Base-by-base conservation (phyloP, 1,284 basidiomycete species). In the Trametes pubescens region DNA sequence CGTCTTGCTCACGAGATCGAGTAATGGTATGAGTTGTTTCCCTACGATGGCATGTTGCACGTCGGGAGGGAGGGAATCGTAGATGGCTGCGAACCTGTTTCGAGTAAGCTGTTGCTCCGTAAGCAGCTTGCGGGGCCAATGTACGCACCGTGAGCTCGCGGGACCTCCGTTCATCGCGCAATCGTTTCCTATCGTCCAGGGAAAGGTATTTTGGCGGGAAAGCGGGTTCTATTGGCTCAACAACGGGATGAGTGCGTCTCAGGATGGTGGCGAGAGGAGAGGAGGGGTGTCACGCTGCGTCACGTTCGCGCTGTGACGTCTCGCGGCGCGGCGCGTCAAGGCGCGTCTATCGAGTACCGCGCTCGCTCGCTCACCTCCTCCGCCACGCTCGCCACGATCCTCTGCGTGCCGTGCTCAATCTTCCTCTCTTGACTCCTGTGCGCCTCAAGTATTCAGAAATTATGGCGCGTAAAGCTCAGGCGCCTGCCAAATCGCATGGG, bases 1-100 rank as follows among this genome's bases (percentile, higher is more conserved):
- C n/a, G 47, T 38, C 52, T 68, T 65, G 37, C 68, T 66, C 7
- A 67, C 65, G 13, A 61, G 59, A 49, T 74, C 69, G 4, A 75
- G 69, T 18, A 77, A 63, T 11, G 74, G 76, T n/a, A 74, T 69
- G 22, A 77, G 69, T 46, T 75, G 71, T 49, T 71, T 71, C 51
- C 75, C 69, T 4, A 77, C 64, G 21, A 77, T 62, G 6, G 57
- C 57, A 32, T 66, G 65, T 51, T 73, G 74, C 2, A 72, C 69
- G 34, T 76, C 75, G 8, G 62, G 59, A 4, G 76, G 75, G 10
- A 77, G 64, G 1, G 68, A 51, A 24, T 75, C 72, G 57, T 75
- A 76, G 10, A 76, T 67, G 9, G 66, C 61, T 26, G 71, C 52
- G 58, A 75, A 74, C 52, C 74, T 75, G 55, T 14, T 11, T 9